phyloP scores from a whole-genome alignment of 805 yeast species.

The Grigorovia jiainica region DNA sequence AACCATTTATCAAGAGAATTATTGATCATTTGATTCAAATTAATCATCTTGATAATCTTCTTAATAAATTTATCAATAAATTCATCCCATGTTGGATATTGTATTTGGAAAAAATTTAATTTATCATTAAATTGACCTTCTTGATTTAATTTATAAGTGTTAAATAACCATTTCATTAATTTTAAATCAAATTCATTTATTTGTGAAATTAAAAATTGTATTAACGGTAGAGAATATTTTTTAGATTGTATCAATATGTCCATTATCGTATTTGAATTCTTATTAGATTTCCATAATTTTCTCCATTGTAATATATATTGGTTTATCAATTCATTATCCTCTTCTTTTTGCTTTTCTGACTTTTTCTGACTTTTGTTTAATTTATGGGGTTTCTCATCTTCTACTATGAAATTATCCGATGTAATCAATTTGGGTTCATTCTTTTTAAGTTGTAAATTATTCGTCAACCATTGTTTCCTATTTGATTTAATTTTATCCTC shows the following conservation, averaged over 20 bases:
- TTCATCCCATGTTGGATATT: constrained; percentile 10
- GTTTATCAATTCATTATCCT: constrained; percentile 11
- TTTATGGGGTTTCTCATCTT: constrained; percentile 54
- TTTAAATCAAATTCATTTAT: constrained; percentile 14
- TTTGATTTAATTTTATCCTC: constrained; percentile 4
- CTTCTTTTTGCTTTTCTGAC: neutral
- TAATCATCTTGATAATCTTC: constrained; percentile 8
- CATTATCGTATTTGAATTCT: constrained; percentile 8
- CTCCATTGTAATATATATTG: constrained; percentile 5
- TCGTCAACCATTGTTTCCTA: constrained; percentile 2
- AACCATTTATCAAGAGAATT: neutral
- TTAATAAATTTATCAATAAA: constrained; percentile 10
- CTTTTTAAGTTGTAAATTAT: constrained; percentile 11
- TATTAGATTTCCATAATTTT: constrained; percentile 12
- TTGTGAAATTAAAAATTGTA: constrained; percentile 9
- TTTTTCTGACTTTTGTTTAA: constrained; percentile 40
- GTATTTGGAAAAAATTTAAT: constrained; percentile 1
- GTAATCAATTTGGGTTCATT: constrained; percentile 13
- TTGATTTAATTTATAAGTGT: constrained; percentile 1
- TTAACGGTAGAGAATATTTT: neutral
- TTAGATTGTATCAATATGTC: constrained; percentile 1
- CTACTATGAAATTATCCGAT: constrained; percentile 21
- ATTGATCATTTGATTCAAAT: constrained; percentile 8
- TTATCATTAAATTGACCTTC: neutral
- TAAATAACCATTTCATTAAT: constrained; percentile 10